Evolutionary conservation across 352 stramenopile species (phyloP), one percentile per base, ranked within the genome.

Genomic region (Globisporangium paroecandrum): DNA sequence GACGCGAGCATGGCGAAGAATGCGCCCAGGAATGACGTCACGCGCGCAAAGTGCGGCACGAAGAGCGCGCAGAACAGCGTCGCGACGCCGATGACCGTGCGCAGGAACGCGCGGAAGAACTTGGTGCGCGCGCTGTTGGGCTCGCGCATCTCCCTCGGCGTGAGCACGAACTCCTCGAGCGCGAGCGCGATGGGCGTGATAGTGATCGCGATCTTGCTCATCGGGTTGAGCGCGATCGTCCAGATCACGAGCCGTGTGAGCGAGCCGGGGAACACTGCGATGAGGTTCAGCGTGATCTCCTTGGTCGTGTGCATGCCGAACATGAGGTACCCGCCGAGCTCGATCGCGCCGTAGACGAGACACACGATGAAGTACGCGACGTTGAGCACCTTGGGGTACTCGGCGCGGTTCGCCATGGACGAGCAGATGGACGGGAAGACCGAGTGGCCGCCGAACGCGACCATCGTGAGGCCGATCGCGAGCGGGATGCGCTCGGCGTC

Each of bases 381-480:
- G 72, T 94, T 77, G 55, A 95, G 73, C 34, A 95, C 77, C 34
- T 70, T 70, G 1, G 83, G 82, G 70, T 92, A 96, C 60, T 87
- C 65, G 7, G 69, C 53, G 32, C 78, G 78, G 69, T 91, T 78
- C 6, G 73, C 69, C 75, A 96, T 85, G 51, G 89, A 94, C 72
- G 81, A 89, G 69, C 90, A 95, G 63, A 96, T 96, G n/a, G 84
- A 92, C n/a, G 86, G 89, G 70, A 96, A 95, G 36, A 94, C 85
- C 29, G 87, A 94, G 76, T 96, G 89, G 36, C 89, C 89, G 13
- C 86, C 89, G 43, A 96, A 96, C 41, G 87, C 87, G 36, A 96
- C 89, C 83, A 95, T 94, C 3, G 85, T 91, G 13, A 96, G 78
- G 3, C 89, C 89, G 69, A 96, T 96, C 20, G 83, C 72, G 9